phyloP scores from a whole-genome alignment of 2,329 filamentous ascomycete genomes.

The Cucurbitaria berberidis region DNA sequence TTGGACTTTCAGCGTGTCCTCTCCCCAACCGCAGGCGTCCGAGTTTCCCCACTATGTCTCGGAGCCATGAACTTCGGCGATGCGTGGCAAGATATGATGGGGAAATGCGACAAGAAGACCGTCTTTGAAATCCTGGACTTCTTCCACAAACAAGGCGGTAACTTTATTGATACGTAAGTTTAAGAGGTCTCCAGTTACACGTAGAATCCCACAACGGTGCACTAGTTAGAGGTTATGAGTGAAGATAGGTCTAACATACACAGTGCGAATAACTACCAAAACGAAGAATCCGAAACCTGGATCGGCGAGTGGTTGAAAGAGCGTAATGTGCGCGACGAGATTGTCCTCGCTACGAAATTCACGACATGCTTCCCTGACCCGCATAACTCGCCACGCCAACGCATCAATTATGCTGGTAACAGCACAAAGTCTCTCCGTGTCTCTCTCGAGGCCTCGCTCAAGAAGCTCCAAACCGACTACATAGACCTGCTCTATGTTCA shows the following conservation, averaged over 20 bases:
- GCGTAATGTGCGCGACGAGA: conserved; percentile 55
- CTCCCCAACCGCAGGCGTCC: conserved; percentile 58
- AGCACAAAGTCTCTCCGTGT: conserved; percentile 47
- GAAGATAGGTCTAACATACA: background rate
- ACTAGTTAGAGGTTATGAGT: background rate
- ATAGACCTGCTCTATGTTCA: conserved; percentile 51
- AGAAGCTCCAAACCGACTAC: conserved; percentile 51
- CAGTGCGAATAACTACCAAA: conserved; percentile 57
- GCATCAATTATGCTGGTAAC: conserved; percentile 54
- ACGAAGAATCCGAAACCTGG: conserved; percentile 56
- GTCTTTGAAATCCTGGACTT: conserved; percentile 56
- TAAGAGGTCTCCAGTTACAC: background rate
- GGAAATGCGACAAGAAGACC: conserved; percentile 54
- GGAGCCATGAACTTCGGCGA: conserved; percentile 63
- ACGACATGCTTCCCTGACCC: conserved; percentile 43
- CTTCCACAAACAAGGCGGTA: conserved; percentile 57
- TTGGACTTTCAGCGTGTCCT: conserved; percentile 61
- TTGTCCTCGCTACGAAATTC: conserved; percentile 64
- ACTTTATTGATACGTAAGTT: conserved; percentile 58
- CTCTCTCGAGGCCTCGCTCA: conserved; percentile 48
- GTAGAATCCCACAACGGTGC: background rate
- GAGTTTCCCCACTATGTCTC: conserved; percentile 61
- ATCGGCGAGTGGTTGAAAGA: conserved; percentile 60
- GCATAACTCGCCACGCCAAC: conserved; percentile 30
- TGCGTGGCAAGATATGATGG: conserved; percentile 52